Evolutionary conservation across 345 rosid genomes (phyloP).

Genomic region (Erucastrum elatum): DNA sequence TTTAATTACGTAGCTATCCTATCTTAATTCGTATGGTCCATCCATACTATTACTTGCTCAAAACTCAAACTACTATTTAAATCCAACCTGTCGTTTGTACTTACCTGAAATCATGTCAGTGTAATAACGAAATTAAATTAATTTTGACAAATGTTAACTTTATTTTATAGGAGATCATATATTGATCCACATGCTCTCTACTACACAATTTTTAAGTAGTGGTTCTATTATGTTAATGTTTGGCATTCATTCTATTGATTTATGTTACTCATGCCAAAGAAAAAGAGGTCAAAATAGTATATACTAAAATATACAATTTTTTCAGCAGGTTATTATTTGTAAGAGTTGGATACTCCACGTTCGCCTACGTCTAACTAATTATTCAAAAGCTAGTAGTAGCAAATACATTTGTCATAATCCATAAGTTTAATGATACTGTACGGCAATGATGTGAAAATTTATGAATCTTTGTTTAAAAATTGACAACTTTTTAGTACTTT

Average conservation of each 20-base stretch:
- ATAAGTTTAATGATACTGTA: conserved; percentile 5
- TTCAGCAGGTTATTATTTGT: background rate
- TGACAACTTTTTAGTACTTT: conserved; percentile 5
- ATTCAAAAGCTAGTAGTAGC: background rate
- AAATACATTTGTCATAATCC: background rate
- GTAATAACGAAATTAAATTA: background rate
- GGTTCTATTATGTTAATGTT: background rate
- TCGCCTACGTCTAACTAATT: background rate
- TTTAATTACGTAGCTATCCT: conserved; percentile 24
- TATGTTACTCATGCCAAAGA: background rate
- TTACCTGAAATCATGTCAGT: conserved; percentile 21
- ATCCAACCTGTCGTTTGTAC: conserved; percentile 3
- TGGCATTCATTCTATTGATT: background rate
- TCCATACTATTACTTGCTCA: conserved; percentile 5
- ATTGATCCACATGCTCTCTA: background rate
- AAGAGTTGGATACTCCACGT: background rate
- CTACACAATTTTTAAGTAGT: background rate
- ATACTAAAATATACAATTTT: too few species aligned
- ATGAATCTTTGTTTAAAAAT: background rate
- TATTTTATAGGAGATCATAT: background rate
- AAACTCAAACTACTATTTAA: conserved; percentile 10
- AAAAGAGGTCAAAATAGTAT: too few species aligned
- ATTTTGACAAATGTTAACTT: background rate
- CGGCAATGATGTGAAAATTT: conserved; percentile 29
- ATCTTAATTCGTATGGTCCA: conserved; percentile 16